Conservation (phyloP, 495 filamentous ascomycete genomes). For the Hypoxylon lienhwacheense region DNA sequence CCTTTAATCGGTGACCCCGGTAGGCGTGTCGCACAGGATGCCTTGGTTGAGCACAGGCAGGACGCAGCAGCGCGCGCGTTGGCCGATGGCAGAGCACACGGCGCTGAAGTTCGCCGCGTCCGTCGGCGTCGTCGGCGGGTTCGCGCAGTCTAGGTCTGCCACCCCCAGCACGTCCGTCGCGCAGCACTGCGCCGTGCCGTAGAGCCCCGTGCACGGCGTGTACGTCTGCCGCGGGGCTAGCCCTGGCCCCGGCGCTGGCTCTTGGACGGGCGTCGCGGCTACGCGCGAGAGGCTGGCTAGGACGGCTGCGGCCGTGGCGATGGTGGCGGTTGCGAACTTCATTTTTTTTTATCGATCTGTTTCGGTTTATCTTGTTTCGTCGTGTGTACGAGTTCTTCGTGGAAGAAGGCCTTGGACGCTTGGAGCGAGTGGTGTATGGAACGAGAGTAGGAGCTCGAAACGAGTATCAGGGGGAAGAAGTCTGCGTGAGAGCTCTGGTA, state of each 20-base stretch:
- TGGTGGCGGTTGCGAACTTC: constrained; percentile 29
- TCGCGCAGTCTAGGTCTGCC: constrained; percentile 47
- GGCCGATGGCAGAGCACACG: constrained; percentile 44
- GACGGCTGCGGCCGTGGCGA: constrained; percentile 21
- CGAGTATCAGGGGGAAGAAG: too few relatives aligned
- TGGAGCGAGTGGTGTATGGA: neutral
- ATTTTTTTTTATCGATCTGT: constrained; percentile 24
- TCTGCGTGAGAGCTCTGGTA: constrained; percentile 8
- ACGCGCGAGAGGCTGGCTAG: constrained; percentile 29
- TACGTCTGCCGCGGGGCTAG: constrained; percentile 41
- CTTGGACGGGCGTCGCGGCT: neutral
- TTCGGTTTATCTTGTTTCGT: neutral
- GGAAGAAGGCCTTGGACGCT: too few relatives aligned
- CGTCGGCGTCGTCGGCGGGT: constrained; percentile 38
- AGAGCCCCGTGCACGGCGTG: constrained; percentile 45
- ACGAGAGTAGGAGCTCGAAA: constrained; percentile 2
- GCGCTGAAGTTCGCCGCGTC: constrained; percentile 38
- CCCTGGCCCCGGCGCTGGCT: neutral
- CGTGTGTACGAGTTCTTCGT: too few relatives aligned
- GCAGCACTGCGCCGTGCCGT: constrained; percentile 47
- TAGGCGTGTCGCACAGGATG: constrained; percentile 45
- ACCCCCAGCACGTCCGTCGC: constrained; percentile 49
- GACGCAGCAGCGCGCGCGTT: constrained; percentile 51
- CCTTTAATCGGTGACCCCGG: constrained; percentile 41
- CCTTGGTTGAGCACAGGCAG: constrained; percentile 45